Evolutionary conservation across 257 asterid genomes (phyloP).

Genomic region (Ilex asprella): DNA sequence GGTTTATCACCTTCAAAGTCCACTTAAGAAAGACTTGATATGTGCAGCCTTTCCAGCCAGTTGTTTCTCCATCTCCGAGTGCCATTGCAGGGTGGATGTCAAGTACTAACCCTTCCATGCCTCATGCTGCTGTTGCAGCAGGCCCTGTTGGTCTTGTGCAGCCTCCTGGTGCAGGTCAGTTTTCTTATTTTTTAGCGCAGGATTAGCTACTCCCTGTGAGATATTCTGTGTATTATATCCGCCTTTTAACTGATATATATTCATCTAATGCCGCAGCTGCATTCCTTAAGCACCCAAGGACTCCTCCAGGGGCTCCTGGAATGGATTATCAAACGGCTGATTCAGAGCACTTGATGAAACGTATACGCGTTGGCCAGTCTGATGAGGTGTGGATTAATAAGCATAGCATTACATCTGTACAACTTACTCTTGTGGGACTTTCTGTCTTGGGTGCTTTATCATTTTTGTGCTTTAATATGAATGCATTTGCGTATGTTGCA

Average conservation of each 20-base stretch:
- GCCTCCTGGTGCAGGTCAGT: constrained; percentile 34
- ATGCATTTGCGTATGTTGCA: constrained; percentile 1
- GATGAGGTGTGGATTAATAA: constrained; percentile 55
- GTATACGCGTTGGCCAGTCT: constrained; percentile 72
- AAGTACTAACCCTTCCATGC: constrained; percentile 40
- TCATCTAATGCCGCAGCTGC: constrained; percentile 37
- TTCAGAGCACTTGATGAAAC: constrained; percentile 83
- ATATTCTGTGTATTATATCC: background rate
- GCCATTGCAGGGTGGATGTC: constrained; percentile 97
- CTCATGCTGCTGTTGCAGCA: constrained; percentile 47
- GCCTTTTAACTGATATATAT: background rate
- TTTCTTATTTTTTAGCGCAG: constrained; percentile 2
- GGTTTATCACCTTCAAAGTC: background rate
- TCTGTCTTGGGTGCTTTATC: background rate
- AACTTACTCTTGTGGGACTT: background rate
- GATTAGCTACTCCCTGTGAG: background rate
- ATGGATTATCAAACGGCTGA: constrained; percentile 89
- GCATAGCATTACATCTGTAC: background rate
- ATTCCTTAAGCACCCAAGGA: constrained; percentile 80
- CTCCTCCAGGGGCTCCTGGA: constrained; percentile 69
- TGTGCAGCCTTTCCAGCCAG: constrained; percentile 41
- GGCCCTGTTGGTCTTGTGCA: constrained; percentile 44
- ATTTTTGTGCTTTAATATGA: background rate
- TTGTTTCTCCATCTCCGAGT: constrained; percentile 69
- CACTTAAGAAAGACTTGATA: constrained; percentile 9